Base-by-base conservation (phyloP, 352 stramenopile genomes). In the Pythium guiyangense region DNA sequence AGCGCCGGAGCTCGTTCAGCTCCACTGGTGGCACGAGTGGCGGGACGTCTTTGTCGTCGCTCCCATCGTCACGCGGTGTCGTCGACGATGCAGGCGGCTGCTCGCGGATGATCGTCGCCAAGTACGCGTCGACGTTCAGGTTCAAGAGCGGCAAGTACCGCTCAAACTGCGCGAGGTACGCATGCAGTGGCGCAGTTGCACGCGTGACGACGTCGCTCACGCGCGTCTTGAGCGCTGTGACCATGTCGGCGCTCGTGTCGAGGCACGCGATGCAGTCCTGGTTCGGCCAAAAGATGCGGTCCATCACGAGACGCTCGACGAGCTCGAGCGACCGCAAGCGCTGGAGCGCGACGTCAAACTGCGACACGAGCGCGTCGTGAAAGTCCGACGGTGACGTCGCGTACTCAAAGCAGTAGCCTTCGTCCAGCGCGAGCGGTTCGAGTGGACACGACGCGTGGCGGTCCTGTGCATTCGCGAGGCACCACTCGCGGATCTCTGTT, bases 201-300 rank as follows among this genome's bases (percentile, higher is more conserved):
- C 60, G 58, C 14, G 73, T 66, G 35, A 91, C 66, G 1, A 71
- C 73, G 10, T 49, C 54, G 10, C 63, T 52, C 3, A 98, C 77
- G 1, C 77, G 68, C 17, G 74, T 55, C 43, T 80, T 74, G 0
- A 96, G 60, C 0, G 60, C 49, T 10, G 58, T 40, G 6, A 96
- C 77, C 56, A 88, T 92, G 18, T 81, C 63, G 6, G 79, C 79
- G 25, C 63, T 79, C 39, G 74, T 70, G 52, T 94, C 77, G 2
- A 97, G 70, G 25, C 76, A 91, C n/a, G 71, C 70, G 27, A 98
- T 94, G 44, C 89, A 85, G 27, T 96, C 90, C 62, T 98, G 88
- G 37, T 96, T 92, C 2, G 86, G 85, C 95, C 95, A 98, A 52
- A 98, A 98, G 3, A 98, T 89, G 8, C 85, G 84, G 57, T 98